phyloP scores from a whole-genome alignment of 257 asterid genomes.

The Scutellaria barbata region DNA sequence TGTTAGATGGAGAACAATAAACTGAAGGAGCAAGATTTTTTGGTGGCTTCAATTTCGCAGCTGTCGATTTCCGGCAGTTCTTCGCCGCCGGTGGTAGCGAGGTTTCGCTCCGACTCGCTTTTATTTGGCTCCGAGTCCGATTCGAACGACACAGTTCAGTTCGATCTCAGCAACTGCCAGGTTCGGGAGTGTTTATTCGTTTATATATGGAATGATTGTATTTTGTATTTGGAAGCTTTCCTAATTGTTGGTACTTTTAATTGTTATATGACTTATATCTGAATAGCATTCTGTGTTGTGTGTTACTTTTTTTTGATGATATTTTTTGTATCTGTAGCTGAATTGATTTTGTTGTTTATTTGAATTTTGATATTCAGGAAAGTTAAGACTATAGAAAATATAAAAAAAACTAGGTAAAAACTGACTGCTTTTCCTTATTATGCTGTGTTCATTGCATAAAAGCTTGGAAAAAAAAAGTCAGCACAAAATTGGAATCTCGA shows the following conservation, averaged over 20 bases:
- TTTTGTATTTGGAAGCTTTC: not conserved
- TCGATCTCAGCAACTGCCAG: slow-evolving; percentile 64
- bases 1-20: slow-evolving; percentile 51
- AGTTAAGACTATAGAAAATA: not conserved
- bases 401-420: slow-evolving; percentile 1
- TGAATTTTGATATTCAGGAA: slow-evolving; percentile 8
- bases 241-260: slow-evolving; percentile 10
- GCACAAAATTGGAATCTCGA: slow-evolving; percentile 32
- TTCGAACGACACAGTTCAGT: slow-evolving; percentile 48
- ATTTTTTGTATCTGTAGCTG: not conserved
- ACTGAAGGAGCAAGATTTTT: slow-evolving; percentile 58
- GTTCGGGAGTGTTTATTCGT: slow-evolving; percentile 36
- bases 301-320: not conserved
- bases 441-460: not conserved
- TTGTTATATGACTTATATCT: not conserved
- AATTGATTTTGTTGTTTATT: slow-evolving; percentile 1
- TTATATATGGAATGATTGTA: slow-evolving; percentile 2
- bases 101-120: slow-evolving; percentile 68
- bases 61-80: slow-evolving; percentile 64
- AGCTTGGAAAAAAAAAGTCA: slow-evolving; percentile 18
- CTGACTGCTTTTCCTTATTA: slow-evolving; percentile 1
- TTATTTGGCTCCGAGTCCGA: slow-evolving; percentile 57
- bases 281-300: slow-evolving; percentile 15
- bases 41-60: slow-evolving; percentile 74
- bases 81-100: slow-evolving; percentile 65